Percentiles rank a stretch among this genome's conserved stretches.
Evolutionary conservation across 768 basidiomycete genomes (phyloP).

Genomic region (Tricholomella constricta): DNA sequence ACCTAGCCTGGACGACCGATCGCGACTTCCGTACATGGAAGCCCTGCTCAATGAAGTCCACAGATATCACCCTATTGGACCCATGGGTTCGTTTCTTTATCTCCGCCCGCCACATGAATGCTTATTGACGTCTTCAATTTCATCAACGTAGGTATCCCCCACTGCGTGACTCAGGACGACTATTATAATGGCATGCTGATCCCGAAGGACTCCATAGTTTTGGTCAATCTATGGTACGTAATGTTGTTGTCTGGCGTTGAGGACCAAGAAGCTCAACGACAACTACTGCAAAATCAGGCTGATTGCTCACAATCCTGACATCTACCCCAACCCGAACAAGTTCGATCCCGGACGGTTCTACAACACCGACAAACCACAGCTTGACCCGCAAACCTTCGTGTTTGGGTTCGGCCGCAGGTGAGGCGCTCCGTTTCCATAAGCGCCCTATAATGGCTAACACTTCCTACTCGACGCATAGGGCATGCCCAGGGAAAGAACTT

Average conservation of each 20-base stretch:
- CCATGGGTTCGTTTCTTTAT: constrained; percentile 14
- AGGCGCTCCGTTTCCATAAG: constrained; percentile 13
- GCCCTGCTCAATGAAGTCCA: constrained; percentile 14
- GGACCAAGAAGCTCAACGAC: neutral
- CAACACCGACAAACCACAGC: constrained; percentile 26
- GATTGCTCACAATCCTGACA: constrained; percentile 34
- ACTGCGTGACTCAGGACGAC: constrained; percentile 40
- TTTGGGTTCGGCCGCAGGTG: constrained; percentile 45
- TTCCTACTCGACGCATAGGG: constrained; percentile 18
- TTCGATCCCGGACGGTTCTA: constrained; percentile 53
- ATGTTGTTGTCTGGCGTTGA: neutral
- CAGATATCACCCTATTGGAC: constrained; percentile 19
- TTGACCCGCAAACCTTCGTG: constrained; percentile 32
- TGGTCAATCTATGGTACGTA: constrained; percentile 35
- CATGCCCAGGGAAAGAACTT: constrained; percentile 39
- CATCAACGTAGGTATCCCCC: constrained; percentile 31
- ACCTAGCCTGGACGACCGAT: constrained; percentile 13
- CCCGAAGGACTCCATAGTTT: constrained; percentile 41
- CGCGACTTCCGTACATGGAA: constrained; percentile 16
- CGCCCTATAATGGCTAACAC: neutral
- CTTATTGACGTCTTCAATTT: neutral
- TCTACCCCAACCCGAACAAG: constrained; percentile 34
- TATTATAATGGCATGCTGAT: constrained; percentile 46
- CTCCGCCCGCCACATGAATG: constrained; percentile 31
- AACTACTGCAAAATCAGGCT: constrained; percentile 26